phyloP scores from a whole-genome alignment of 176 grass and related monocot species.

The Carex cristatella region DNA sequence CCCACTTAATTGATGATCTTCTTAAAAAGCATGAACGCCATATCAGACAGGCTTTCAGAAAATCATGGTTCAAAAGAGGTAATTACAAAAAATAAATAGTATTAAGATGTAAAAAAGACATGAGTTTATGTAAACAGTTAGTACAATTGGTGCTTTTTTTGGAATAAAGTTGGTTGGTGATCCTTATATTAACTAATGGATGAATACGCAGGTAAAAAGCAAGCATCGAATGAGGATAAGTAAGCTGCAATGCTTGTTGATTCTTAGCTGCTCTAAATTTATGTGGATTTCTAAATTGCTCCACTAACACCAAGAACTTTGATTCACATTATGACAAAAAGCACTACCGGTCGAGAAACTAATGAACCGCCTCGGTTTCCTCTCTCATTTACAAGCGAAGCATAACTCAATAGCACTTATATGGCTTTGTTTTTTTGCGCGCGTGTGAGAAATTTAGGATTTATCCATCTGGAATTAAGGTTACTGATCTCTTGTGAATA shows the following conservation, averaged over 20 bases:
- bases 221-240: neutral
- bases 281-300: neutral
- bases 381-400: neutral
- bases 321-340: conserved; percentile 1
- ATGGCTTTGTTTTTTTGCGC: neutral
- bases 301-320: neutral
- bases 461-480: neutral
- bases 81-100: conserved; percentile 12
- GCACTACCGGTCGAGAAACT: neutral
- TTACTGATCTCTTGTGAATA: conserved; percentile 9
- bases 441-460: neutral
- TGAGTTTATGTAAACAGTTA: neutral
- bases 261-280: neutral
- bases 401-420: neutral
- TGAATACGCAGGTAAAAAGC: conserved; percentile 4
- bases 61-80: conserved; percentile 84
- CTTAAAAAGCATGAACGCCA: conserved; percentile 79
- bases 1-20: conserved; percentile 86
- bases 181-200: neutral
- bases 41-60: conserved; percentile 69
- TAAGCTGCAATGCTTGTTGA: neutral
- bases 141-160: neutral
- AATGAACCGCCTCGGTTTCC: neutral
- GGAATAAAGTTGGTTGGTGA: neutral
- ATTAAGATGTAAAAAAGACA: neutral